Conservation (phyloP, 805 yeast genomes). For the Jamesozyma rosinii region DNA sequence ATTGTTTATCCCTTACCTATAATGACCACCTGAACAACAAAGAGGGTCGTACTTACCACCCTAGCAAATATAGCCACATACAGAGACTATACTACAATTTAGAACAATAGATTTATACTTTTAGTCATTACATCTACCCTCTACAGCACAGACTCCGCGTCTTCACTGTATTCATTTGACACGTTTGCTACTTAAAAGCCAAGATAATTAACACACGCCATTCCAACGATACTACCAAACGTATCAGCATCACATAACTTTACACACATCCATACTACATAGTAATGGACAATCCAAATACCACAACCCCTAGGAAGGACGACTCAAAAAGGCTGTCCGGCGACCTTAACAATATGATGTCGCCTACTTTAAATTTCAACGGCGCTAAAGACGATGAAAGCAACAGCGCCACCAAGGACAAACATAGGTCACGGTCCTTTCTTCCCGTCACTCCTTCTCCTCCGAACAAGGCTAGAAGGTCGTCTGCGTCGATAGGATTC, state of each 20-base stretch:
- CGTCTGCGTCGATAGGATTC: slow-evolving; percentile 21
- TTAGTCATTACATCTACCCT: no score
- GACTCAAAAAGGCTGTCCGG: slow-evolving; percentile 12
- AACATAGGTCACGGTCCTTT: background rate
- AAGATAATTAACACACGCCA: no score
- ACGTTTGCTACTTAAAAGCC: no score
- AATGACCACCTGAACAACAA: background rate
- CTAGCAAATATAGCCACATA: no score
- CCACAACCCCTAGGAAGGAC: slow-evolving; percentile 8
- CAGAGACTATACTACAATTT: no score
- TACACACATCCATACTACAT: background rate
- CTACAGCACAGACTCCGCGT: no score
- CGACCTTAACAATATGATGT: slow-evolving; percentile 2
- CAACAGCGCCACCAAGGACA: background rate
- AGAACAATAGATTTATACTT: no score
- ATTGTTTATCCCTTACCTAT: background rate
- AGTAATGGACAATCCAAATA: background rate
- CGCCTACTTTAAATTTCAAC: background rate
- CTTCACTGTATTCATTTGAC: no score
- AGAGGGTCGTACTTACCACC: no score
- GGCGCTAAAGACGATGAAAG: background rate
- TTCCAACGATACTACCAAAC: no score
- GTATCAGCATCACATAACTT: no score
- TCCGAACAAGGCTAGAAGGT: slow-evolving; percentile 14
- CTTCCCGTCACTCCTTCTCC: slow-evolving; percentile 26